These are phyloP conservation scores for Daedaleopsis sinensis DNA, from an alignment of 768 basidiomycete genomes.

Conservation along the genomic window DNA sequence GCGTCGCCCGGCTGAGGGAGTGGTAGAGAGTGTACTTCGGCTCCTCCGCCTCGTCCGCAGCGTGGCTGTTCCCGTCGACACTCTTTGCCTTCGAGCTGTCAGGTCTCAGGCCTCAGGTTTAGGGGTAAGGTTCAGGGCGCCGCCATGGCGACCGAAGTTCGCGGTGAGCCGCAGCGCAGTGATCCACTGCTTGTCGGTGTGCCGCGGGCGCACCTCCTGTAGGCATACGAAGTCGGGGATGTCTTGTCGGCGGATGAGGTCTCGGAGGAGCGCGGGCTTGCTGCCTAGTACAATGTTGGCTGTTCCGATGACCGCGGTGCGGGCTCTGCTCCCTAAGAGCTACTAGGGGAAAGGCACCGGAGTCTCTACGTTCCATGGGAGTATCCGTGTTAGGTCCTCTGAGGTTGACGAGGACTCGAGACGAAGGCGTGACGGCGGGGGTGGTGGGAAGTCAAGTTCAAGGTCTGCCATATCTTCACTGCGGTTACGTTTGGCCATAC, in stretches of 20 bases:
- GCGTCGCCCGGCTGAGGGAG: slow-evolving; percentile 24
- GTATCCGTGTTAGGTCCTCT: slow-evolving; percentile 10
- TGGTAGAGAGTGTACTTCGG: slow-evolving; percentile 26
- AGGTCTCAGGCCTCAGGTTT: too few species aligned
- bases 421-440: not conserved
- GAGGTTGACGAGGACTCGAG: not conserved
- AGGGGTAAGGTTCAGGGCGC: not conserved
- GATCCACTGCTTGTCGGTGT: slow-evolving; percentile 27
- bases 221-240: slow-evolving; percentile 30
- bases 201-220: slow-evolving; percentile 28
- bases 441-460: not conserved
- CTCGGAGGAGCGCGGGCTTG: slow-evolving; percentile 22
- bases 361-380: slow-evolving; percentile 31
- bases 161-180: slow-evolving; percentile 20
- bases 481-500: slow-evolving; percentile 14
- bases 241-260: slow-evolving; percentile 20
- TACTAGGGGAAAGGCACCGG: slow-evolving; percentile 27
- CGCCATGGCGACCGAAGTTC: slow-evolving; percentile 17
- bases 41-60: not conserved
- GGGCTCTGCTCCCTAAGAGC: slow-evolving; percentile 19
- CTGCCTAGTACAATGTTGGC: slow-evolving; percentile 11
- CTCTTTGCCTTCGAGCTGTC: not conserved
- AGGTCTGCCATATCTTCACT: slow-evolving; percentile 1
- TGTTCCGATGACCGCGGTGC: slow-evolving; percentile 7
- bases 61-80: not conserved